A percentile compares a stretch with the other conserved stretches of the same genome.
These are phyloP conservation scores for Penicillium janthinellum DNA, from an alignment of 2,329 filamentous ascomycete genomes.

Conservation along the genomic window DNA sequence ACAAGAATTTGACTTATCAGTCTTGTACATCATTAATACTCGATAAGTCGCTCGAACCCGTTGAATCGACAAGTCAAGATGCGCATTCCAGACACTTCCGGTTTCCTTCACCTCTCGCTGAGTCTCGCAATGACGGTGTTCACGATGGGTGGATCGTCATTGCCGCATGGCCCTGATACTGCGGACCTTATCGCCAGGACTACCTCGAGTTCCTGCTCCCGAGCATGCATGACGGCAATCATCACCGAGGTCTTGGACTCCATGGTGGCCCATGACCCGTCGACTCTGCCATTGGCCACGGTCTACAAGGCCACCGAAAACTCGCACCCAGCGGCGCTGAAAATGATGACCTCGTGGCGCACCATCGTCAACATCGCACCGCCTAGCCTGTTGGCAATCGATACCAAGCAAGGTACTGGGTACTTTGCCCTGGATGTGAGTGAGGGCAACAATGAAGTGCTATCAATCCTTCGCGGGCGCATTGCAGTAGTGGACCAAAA, in stretches of 20 bases:
- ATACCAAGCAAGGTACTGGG: slow-evolving; percentile 6
- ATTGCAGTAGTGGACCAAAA: slow-evolving; percentile 3
- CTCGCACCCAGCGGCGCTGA: slow-evolving; percentile 8
- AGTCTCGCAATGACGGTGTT: neutral
- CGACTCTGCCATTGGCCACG: slow-evolving; percentile 5
- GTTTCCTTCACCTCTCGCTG: neutral
- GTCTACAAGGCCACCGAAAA: slow-evolving; percentile 12
- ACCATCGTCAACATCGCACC: slow-evolving; percentile 3
- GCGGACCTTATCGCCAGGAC: neutral
- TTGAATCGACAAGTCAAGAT: neutral
- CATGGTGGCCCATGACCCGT: slow-evolving; percentile 8
- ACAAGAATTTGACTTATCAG: neutral
- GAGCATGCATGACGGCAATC: slow-evolving; percentile 5
- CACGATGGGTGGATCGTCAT: neutral
- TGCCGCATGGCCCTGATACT: neutral
- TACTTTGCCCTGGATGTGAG: slow-evolving; percentile 9
- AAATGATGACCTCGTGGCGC: slow-evolving; percentile 13
- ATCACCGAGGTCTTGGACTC: slow-evolving; percentile 2
- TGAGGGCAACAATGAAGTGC: slow-evolving; percentile 2
- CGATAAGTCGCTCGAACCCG: neutral
- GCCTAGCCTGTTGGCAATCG: slow-evolving; percentile 12
- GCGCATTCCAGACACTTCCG: neutral
- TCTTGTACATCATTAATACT: neutral
- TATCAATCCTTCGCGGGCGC: neutral
- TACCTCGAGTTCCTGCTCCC: neutral